phyloP scores from a whole-genome alignment of 352 stramenopile species.

The Phytopythium boreale region DNA sequence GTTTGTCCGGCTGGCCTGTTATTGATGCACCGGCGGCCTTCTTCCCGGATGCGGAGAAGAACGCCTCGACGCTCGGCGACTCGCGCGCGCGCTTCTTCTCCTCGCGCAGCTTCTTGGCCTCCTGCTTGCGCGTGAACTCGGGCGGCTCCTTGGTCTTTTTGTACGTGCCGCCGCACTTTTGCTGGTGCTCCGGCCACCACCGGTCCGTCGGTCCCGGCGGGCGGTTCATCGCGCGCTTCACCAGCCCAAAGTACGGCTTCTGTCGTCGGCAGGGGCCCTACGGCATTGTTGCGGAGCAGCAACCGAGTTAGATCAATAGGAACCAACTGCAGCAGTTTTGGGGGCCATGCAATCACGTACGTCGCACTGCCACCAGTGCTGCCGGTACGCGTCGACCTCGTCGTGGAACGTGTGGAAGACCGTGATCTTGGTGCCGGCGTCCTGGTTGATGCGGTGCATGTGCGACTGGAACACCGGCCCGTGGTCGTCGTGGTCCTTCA shows the following conservation, averaged over 20 bases:
- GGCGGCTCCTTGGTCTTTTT: conserved; percentile 70
- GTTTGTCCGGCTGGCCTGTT: conserved; percentile 12
- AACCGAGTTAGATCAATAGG: not conserved
- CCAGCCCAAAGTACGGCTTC: conserved; percentile 74
- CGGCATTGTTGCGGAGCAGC: not conserved
- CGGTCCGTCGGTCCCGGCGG: conserved; percentile 63
- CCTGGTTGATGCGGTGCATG: conserved; percentile 76
- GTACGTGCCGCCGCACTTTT: conserved; percentile 63
- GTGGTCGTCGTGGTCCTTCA: conserved; percentile 85
- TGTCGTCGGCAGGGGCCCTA: conserved; percentile 64
- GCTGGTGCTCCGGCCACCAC: conserved; percentile 74
- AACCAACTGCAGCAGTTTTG: not conserved
- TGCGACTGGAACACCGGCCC: conserved; percentile 78
- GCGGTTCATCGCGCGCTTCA: conserved; percentile 88
- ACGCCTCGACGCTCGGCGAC: conserved; percentile 23
- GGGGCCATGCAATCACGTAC: conserved; percentile 20
- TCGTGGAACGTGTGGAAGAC: conserved; percentile 90
- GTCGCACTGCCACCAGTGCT: conserved; percentile 86
- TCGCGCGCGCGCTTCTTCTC: conserved; percentile 18
- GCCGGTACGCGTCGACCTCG: conserved; percentile 82
- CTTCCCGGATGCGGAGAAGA: conserved; percentile 16
- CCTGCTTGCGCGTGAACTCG: conserved; percentile 49
- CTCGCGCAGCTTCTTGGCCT: conserved; percentile 50
- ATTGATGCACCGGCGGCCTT: conserved; percentile 4
- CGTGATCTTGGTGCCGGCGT: conserved; percentile 70